Evolutionary conservation across 2,329 filamentous ascomycete species (phyloP), one percentile per base, ranked within the genome.

Genomic region (Epichloe festucae): DNA sequence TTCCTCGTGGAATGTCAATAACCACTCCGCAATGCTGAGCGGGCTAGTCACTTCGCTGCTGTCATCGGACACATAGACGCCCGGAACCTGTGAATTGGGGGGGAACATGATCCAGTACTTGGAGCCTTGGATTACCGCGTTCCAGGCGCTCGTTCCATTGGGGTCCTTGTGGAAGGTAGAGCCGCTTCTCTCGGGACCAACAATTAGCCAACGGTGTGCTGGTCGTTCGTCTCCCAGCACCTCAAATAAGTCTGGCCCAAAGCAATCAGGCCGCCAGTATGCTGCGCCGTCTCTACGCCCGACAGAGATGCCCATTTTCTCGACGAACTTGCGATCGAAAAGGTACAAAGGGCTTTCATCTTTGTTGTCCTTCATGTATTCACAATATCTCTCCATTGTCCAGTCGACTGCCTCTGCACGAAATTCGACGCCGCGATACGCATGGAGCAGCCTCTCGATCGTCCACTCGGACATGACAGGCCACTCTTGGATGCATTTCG

Each of bases 101-200:
- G 89, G 89, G 63, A 97, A 97, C 89, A 97, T 94, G 66, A 97
- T 91, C 91, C 93, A 97, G 73, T 97, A 97, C 64, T 97, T 97
- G 36, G 84, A 81, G 5, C 91, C 93, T 53, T 85, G 81, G 31
- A 97, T 73, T 14, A 96, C 88, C 1, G 90, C 91, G 64, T 97
- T 97, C 93, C 91, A 97, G 0, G 93, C 91, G 60, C 82, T 85
- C 17, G 81, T 84, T 17, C 69, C 83, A 58, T 84, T 85, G 21
- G 81, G 81, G 54, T 85, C 81, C 64, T 96, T 96, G 72, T 97
- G 91, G 64, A 96, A 97, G 4, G 90, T 96, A 58, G 87, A 94
- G 34, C 91, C 91, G 62, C 88, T 94, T 53, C 89, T 77, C 56
- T 84, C 81, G 1, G 91, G 89, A 0, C 91, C 90, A 57, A 96